Conservation (phyloP, 192 early-diverging fungal species). For the Ramicandelaber brevisporus region DNA sequence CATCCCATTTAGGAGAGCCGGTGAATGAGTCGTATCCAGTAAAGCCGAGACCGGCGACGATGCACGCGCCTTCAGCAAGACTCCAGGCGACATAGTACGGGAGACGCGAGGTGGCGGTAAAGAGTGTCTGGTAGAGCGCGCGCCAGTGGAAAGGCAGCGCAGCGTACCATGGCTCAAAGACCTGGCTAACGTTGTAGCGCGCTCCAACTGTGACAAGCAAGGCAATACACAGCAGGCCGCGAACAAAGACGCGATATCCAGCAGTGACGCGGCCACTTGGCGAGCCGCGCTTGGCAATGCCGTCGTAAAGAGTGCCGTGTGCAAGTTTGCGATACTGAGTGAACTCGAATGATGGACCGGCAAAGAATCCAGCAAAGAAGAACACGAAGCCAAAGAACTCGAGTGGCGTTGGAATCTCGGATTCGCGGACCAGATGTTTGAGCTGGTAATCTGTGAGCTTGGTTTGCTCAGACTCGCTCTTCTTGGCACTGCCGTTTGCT, state of each 20-base stretch:
- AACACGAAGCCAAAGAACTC: slow-evolving; percentile 70
- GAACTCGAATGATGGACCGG: slow-evolving; percentile 64
- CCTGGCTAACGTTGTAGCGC: too few relatives aligned
- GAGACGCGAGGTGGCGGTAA: too few relatives aligned
- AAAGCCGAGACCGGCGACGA: slow-evolving; percentile 60
- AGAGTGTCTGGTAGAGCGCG: too few relatives aligned
- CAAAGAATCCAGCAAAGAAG: slow-evolving; percentile 67
- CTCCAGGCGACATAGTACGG: slow-evolving; percentile 88
- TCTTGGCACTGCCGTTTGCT: not conserved
- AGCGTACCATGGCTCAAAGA: slow-evolving; percentile 6
- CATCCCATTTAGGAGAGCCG: slow-evolving; percentile 33
- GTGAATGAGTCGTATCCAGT: slow-evolving; percentile 29
- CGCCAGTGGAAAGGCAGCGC: slow-evolving; percentile 2
- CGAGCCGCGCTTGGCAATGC: not conserved
- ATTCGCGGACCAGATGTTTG: slow-evolving; percentile 25
- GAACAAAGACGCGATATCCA: slow-evolving; percentile 6
- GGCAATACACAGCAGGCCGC: too few relatives aligned
- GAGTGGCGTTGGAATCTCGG: slow-evolving; percentile 34
- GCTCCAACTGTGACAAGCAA: too few relatives aligned
- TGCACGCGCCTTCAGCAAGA: slow-evolving; percentile 63
- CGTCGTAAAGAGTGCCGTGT: slow-evolving; percentile 1
- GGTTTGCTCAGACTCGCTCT: slow-evolving; percentile 4
- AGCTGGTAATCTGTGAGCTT: slow-evolving; percentile 38
- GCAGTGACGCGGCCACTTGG: not conserved
- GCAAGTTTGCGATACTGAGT: slow-evolving; percentile 3